Evolutionary conservation across 2,329 filamentous ascomycete species (phyloP).

Genomic region (Colletotrichum sp.): DNA sequence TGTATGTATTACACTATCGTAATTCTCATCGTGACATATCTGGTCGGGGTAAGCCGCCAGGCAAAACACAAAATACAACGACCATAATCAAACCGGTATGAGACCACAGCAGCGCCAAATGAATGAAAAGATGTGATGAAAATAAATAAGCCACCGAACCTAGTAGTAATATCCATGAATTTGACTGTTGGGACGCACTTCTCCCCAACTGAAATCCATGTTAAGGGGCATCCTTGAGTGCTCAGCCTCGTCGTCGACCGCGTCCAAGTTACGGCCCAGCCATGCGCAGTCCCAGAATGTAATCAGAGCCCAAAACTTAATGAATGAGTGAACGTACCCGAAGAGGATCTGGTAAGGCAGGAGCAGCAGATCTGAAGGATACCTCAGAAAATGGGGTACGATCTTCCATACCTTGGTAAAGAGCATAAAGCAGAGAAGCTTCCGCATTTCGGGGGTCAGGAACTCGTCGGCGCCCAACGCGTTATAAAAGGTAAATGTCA

Average conservation of each 20-base stretch:
- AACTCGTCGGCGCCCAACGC: background rate
- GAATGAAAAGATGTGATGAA: background rate
- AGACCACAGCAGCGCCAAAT: background rate
- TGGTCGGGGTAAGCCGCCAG: background rate
- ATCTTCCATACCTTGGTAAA: conserved; percentile 64
- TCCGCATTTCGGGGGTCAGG: background rate
- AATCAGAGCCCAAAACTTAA: conserved; percentile 61
- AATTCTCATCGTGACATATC: too few relatives aligned
- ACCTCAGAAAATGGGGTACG: conserved; percentile 51
- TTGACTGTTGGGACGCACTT: background rate
- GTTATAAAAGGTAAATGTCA: conserved; percentile 36
- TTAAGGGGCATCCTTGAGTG: background rate
- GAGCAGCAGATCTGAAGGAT: conserved; percentile 57
- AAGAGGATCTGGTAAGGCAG: conserved; percentile 58
- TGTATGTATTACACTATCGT: too few relatives aligned
- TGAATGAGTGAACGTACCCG: conserved; percentile 60
- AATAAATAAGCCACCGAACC: background rate
- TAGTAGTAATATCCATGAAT: background rate
- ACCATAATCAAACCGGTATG: accelerated
- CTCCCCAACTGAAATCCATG: background rate
- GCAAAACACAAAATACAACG: background rate
- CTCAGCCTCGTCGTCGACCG: conserved; percentile 19
- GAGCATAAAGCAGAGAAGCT: conserved; percentile 50
- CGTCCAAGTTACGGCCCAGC: conserved; percentile 41
- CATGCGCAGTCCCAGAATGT: conserved; percentile 55